Evolutionary conservation across 768 basidiomycete genomes (phyloP).

Genomic region (Lactarius vividus): DNA sequence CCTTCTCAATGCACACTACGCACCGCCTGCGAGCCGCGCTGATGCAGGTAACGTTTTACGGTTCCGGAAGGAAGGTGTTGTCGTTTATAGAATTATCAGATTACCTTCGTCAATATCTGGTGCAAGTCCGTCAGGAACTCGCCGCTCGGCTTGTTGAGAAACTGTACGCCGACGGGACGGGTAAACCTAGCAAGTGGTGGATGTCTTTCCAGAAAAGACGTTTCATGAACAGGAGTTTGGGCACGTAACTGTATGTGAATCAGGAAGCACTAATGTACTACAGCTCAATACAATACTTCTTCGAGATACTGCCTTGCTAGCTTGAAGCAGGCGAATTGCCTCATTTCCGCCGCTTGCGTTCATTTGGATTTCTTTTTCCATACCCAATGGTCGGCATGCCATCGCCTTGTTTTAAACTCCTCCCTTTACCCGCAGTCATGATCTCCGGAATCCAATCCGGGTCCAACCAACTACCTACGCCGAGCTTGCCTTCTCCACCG

Average conservation of each 20-base stretch:
- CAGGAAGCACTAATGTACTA: conserved; percentile 26
- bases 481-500: conserved; percentile 48
- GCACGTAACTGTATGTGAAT: conserved; percentile 43
- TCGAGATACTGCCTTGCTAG: neutral
- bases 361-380: conserved; percentile 90
- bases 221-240: conserved; percentile 91
- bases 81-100: conserved; percentile 47
- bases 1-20: conserved; percentile 89
- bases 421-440: conserved; percentile 69
- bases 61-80: neutral
- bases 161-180: conserved; percentile 89
- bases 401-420: conserved; percentile 49
- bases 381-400: conserved; percentile 83
- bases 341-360: conserved; percentile 57
- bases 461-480: conserved; percentile 85
- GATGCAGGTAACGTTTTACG: conserved; percentile 62
- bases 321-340: neutral
- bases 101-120: conserved; percentile 85
- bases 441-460: conserved; percentile 93
- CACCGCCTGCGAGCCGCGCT: conserved; percentile 66
- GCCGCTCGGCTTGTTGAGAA: conserved; percentile 82
- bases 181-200: conserved; percentile 99
- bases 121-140: conserved; percentile 90
- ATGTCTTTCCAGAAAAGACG: conserved; percentile 99
- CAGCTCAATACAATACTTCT: conserved; percentile 26